Base-by-base conservation (phyloP, 345 rosid genomes). In the Cardiospermum halicacabum region DNA sequence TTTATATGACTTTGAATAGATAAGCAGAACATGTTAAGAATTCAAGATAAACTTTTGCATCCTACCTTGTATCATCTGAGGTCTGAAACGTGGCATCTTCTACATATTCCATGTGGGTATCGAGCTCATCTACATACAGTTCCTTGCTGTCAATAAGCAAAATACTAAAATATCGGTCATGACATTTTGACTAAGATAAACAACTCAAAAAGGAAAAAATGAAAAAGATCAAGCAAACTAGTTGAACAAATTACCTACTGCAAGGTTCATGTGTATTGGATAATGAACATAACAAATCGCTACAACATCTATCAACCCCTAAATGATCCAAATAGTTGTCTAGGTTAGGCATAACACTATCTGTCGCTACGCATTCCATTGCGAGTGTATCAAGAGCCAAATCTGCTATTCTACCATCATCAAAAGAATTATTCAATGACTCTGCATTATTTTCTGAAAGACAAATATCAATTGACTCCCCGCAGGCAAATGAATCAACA, bases 201-300 rank as follows among this genome's bases (percentile, higher is more conserved):
- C 22, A 45, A 30, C n/a, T 34, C 13, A 16, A 43, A 5, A 1
- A 6, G 16, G 0, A 22, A 37, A n/a, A 19, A 11, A 58, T 19
- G 5, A 40, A 27, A 36, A 32, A 50, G 39, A 5, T 21, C 37
- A 49, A 50, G 48, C 16, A 62, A 9, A 8, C 18, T 22, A 59
- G 18, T 3, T 30, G 54, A 61, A 26, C 30, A 69, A 26, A 18
- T 36, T 64, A 80, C 96, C 85, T 64, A 73, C 31, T 62, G 61
- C 57, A 31, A 78, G 56, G 68, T 37, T 69, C 77, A 34, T 39
- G 26, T 6, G 40, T 11, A 60, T 82, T 72, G 66, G 75, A 53
- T 11, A 31, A 19, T 11, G 60, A 15, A 60, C 39, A 28, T 15
- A 40, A 45, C 5, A 62, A 6, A 49, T 58, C 74, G 39, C 48